Conservation (phyloP, 495 filamentous ascomycete species). For the Parathielavia appendiculata region DNA sequence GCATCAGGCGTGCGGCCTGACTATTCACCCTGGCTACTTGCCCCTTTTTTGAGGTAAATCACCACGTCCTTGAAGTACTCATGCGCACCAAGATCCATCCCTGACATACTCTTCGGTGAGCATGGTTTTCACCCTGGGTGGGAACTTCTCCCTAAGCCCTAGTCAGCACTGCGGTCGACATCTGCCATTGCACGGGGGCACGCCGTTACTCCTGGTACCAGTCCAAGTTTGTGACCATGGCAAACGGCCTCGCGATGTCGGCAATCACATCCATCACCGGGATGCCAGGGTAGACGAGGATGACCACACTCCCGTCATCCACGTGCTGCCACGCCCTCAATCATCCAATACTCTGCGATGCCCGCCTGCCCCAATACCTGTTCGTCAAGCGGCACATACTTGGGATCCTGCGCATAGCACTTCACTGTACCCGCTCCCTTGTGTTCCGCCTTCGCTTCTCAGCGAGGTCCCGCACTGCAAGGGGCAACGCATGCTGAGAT, state of each 20-base stretch:
- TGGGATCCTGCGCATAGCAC: slow-evolving; percentile 9
- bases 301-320: slow-evolving; percentile 25
- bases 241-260: slow-evolving; percentile 29
- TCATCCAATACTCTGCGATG: slow-evolving; percentile 27
- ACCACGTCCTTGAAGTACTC: not conserved
- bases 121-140: not conserved
- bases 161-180: too few species aligned
- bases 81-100: not conserved
- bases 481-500: not conserved
- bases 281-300: slow-evolving; percentile 24
- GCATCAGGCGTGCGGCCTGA: not conserved
- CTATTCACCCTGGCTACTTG: not conserved
- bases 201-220: too few species aligned
- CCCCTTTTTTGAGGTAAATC: not conserved
- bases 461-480: not conserved
- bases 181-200: too few species aligned
- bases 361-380: not conserved
- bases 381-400: not conserved
- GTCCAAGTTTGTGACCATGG: slow-evolving; percentile 25
- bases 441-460: not conserved
- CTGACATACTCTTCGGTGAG: not conserved
- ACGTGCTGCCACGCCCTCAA: slow-evolving; percentile 27
- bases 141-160: not conserved
- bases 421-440: not conserved
- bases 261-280: slow-evolving; percentile 29